A percentile compares a stretch with the other conserved stretches of the same genome.
Conservation (phyloP, 2,329 filamentous ascomycete species). For the Cordyceps fumosorosea region DNA sequence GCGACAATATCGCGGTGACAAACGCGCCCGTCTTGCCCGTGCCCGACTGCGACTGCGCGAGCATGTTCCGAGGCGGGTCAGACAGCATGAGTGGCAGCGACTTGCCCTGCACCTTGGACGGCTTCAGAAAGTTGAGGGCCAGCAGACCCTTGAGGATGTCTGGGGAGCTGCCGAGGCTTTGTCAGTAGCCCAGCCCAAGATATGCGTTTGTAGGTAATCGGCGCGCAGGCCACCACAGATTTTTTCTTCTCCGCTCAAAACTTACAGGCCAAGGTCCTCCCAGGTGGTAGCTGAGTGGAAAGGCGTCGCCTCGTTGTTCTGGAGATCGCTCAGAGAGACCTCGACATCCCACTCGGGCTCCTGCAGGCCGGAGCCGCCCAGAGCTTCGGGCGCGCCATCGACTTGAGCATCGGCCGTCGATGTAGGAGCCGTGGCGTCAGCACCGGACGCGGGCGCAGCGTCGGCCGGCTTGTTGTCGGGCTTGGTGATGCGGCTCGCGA, state of each 20-base stretch:
- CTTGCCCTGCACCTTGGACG: slow-evolving; percentile 95
- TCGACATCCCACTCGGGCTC: slow-evolving; percentile 84
- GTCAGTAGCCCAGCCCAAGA: neutral
- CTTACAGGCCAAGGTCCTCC: slow-evolving; percentile 78
- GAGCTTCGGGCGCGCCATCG: slow-evolving; percentile 29
- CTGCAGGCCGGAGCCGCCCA: slow-evolving; percentile 47
- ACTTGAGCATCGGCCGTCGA: slow-evolving; percentile 27
- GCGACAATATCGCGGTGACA: slow-evolving; percentile 82
- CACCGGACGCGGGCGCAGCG: slow-evolving; percentile 17
- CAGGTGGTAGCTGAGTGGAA: slow-evolving; percentile 81
- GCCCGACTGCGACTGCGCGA: slow-evolving; percentile 97
- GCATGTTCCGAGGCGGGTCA: slow-evolving; percentile 86
- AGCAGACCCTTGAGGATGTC: slow-evolving; percentile 70
- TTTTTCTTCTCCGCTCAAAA: slow-evolving; percentile 16
- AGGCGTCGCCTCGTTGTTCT: slow-evolving; percentile 79
- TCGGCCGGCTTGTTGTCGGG: slow-evolving; percentile 28
- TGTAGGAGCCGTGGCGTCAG: slow-evolving; percentile 12
- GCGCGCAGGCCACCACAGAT: neutral
- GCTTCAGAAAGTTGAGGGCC: slow-evolving; percentile 82
- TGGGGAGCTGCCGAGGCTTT: slow-evolving; percentile 24
- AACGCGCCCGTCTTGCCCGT: slow-evolving; percentile 98
- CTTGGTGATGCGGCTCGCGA: slow-evolving; percentile 45
- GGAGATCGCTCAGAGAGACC: slow-evolving; percentile 84
- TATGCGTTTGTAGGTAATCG: neutral
- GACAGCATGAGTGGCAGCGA: slow-evolving; percentile 83